phyloP scores from a whole-genome alignment of 2,329 filamentous ascomycete species.

The Colletotrichum cuscutae region DNA sequence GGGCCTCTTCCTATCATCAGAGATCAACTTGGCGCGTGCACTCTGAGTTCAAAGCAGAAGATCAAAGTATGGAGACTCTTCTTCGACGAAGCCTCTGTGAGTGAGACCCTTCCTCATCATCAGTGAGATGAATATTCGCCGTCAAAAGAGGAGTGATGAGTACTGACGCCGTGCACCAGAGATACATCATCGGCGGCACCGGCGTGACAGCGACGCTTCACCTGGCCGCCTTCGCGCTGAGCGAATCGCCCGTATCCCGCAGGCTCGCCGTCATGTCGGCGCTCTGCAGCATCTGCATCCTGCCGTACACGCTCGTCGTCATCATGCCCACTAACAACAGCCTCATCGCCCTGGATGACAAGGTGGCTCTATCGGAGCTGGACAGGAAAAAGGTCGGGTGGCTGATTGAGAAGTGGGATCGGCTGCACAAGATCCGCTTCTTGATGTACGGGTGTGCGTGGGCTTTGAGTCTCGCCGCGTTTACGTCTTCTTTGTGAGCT shows the following conservation, averaged over 20 bases:
- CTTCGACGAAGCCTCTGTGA: background rate
- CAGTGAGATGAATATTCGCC: background rate
- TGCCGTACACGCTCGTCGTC: background rate
- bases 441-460: background rate
- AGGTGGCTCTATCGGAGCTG: conserved; percentile 6
- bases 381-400: conserved; percentile 1
- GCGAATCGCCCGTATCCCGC: background rate
- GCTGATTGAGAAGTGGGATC: conserved; percentile 11
- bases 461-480: background rate
- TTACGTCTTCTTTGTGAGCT: background rate
- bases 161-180: background rate
- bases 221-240: background rate
- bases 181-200: background rate
- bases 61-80: conserved; percentile 10
- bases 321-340: conserved; percentile 8
- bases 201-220: background rate
- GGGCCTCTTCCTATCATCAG: conserved; percentile 10
- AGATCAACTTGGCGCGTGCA: conserved; percentile 6
- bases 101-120: background rate
- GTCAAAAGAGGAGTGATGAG: background rate
- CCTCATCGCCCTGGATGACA: conserved; percentile 3
- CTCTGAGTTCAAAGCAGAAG: conserved; percentile 7
- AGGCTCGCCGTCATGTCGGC: conserved; percentile 8
- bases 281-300: background rate
- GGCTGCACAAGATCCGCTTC: conserved; percentile 1